Evolutionary conservation across 2,329 filamentous ascomycete genomes (phyloP), one percentile per base, ranked within the genome.

Genomic region (Colletotrichum australisinense): DNA sequence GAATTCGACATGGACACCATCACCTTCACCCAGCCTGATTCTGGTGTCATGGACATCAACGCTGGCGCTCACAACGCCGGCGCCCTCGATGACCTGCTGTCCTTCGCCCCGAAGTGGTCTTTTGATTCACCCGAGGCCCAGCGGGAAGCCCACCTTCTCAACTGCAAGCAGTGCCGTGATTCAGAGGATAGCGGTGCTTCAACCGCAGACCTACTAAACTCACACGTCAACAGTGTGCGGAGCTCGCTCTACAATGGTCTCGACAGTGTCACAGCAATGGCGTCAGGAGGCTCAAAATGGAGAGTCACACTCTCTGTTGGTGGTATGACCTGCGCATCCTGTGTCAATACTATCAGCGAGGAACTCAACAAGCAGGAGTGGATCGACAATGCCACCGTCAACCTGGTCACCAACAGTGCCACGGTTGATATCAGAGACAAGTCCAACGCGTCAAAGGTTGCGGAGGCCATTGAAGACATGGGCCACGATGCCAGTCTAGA

Each of bases 271-370:
- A 70, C 38, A 22, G 63, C 42, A 22, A 73, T 68, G 70, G 42
- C 66, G 35, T 55, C 60, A 38, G 60, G 57, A 14, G 53, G 26
- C 24, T 32, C 58, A 12, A 42, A 64, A 58, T 91, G 87, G 85
- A 82, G 85, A 52, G 88, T 86, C 2, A 87, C 84, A 0, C 75
- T 91, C n/a, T 89, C 91, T 24, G 87, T 95, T 53, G 90, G 88
- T 32, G 93, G 93, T 65, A 94, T 95, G 93, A 94, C 91, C 4
- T 95, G 93, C 79, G 90, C 91, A 16, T 88, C 92, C 14, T 95
- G 93, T 78, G 87, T 87, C 66, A 92, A 91, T 78, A 86, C 87
- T 52, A 89, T 95, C 76, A 91, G 88, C 14, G 83, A 87, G 7
- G 88, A 89, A 74, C 81, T 95, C 49, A 83, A 88, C 59, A 88